Percentiles rank a stretch among this genome's conserved stretches.
phyloP scores from a whole-genome alignment of 495 filamentous ascomycete species.

The Aspergillus nanangensis region DNA sequence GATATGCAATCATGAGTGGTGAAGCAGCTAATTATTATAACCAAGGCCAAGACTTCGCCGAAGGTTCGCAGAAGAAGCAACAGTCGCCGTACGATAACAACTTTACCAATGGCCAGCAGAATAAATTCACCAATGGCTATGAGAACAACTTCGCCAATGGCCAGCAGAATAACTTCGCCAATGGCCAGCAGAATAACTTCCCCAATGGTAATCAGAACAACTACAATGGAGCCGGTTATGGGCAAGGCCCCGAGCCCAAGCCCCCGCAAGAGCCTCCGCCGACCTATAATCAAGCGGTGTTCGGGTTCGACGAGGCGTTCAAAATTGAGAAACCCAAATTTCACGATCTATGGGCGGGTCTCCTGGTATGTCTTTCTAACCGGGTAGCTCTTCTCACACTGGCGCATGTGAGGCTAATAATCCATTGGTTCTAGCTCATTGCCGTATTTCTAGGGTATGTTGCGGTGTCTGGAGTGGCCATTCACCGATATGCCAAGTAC shows the following conservation, averaged over 20 bases:
- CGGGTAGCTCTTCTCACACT: not conserved
- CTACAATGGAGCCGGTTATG: constrained; percentile 15
- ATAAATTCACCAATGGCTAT: too few species aligned
- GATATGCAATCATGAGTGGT: constrained; percentile 34
- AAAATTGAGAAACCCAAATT: constrained; percentile 77
- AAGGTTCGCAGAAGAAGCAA: constrained; percentile 15
- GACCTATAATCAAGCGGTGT: constrained; percentile 25
- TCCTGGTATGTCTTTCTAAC: constrained; percentile 59
- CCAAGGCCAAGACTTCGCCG: constrained; percentile 20
- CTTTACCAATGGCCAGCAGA: constrained; percentile 6
- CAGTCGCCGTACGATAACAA: constrained; percentile 12
- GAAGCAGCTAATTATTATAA: constrained; percentile 41
- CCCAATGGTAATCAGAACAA: constrained; percentile 13
- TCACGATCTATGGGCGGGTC: constrained; percentile 83
- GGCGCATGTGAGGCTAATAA: not conserved
- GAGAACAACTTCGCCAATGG: constrained; percentile 19
- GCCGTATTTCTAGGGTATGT: constrained; percentile 69
- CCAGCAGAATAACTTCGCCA: constrained; percentile 11
- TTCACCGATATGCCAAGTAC: constrained; percentile 68
- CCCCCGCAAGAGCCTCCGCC: constrained; percentile 27
- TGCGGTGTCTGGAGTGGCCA: constrained; percentile 69
- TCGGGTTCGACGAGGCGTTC: constrained; percentile 71
- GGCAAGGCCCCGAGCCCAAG: constrained; percentile 24
- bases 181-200: too few species aligned
- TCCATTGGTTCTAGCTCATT: constrained; percentile 51